Evolutionary conservation across 2,329 filamentous ascomycete genomes (phyloP).

Genomic region (Cordyceps cateniannulata): DNA sequence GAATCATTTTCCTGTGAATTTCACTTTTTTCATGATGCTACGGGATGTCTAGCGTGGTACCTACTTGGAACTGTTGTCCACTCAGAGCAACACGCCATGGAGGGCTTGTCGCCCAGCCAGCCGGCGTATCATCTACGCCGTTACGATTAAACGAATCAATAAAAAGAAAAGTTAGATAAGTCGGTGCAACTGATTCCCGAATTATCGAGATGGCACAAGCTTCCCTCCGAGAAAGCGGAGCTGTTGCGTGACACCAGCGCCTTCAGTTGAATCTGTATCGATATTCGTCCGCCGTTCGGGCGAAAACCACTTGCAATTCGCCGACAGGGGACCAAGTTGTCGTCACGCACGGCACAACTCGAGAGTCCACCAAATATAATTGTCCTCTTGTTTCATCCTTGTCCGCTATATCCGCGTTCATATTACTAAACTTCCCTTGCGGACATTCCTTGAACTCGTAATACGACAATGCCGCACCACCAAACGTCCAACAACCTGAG

Average conservation of each 20-base stretch:
- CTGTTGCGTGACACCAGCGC: no score
- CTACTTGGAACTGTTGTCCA: no score
- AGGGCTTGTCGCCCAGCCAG: background rate
- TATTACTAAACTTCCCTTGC: background rate
- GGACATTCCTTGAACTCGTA: background rate
- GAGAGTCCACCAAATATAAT: background rate
- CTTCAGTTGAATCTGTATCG: background rate
- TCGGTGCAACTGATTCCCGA: background rate
- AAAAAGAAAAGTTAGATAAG: background rate
- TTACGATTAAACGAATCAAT: background rate
- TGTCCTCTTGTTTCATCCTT: background rate
- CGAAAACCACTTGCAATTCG: background rate
- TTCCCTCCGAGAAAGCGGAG: background rate
- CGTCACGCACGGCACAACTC: background rate
- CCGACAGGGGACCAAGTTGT: no score
- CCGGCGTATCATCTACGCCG: background rate
- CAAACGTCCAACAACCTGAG: background rate
- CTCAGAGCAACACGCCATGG: no score
- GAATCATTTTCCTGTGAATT: no score
- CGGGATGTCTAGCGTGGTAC: no score
- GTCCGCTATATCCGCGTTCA: background rate
- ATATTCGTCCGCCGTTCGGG: slow-evolving; percentile 1
- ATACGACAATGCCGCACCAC: background rate
- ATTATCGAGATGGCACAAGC: background rate
- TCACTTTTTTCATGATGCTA: no score